Percentiles rank a stretch among this genome's conserved stretches.
phyloP scores from a whole-genome alignment of 805 yeast genomes.

The Schwanniomyces sp. region DNA sequence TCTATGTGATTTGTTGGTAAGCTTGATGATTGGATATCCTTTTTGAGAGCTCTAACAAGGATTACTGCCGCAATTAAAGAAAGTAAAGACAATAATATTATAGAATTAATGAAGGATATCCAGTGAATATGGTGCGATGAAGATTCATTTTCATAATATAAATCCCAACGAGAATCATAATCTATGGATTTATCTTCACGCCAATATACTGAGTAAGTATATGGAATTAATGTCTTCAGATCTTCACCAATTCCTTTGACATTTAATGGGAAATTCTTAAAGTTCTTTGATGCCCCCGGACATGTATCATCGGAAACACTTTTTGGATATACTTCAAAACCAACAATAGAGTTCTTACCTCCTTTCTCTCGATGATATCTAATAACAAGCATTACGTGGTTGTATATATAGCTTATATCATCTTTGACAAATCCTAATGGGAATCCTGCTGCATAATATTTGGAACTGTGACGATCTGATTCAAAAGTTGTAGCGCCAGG shows the following conservation, averaged over 20 bases:
- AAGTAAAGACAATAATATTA: slow-evolving; percentile 60
- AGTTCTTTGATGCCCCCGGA: slow-evolving; percentile 70
- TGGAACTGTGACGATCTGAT: slow-evolving; percentile 52
- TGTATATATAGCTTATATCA: slow-evolving; percentile 60
- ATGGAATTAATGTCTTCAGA: slow-evolving; percentile 56
- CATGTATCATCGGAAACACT: slow-evolving; percentile 68
- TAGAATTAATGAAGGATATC: slow-evolving; percentile 72
- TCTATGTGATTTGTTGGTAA: slow-evolving; percentile 13
- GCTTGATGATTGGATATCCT: slow-evolving; percentile 40
- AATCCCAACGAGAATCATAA: slow-evolving; percentile 72
- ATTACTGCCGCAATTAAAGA: slow-evolving; percentile 67
- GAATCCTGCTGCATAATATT: slow-evolving; percentile 84
- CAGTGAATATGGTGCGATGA: slow-evolving; percentile 61
- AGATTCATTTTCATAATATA: slow-evolving; percentile 60
- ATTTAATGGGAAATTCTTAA: slow-evolving; percentile 54
- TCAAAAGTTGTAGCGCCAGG: slow-evolving; percentile 88
- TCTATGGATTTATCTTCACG: slow-evolving; percentile 69
- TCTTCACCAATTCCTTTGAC: slow-evolving; percentile 28
- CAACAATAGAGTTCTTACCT: slow-evolving; percentile 64
- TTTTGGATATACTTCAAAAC: slow-evolving; percentile 86
- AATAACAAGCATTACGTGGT: slow-evolving; percentile 79
- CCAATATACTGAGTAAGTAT: slow-evolving; percentile 87
- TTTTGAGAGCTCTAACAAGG: slow-evolving; percentile 52
- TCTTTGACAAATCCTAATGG: slow-evolving; percentile 72
- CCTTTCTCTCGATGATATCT: slow-evolving; percentile 56